Evolutionary conservation across 2,329 filamentous ascomycete genomes (phyloP), one percentile per base, ranked within the genome.

Genomic region (Neoarthrinium moseri): DNA sequence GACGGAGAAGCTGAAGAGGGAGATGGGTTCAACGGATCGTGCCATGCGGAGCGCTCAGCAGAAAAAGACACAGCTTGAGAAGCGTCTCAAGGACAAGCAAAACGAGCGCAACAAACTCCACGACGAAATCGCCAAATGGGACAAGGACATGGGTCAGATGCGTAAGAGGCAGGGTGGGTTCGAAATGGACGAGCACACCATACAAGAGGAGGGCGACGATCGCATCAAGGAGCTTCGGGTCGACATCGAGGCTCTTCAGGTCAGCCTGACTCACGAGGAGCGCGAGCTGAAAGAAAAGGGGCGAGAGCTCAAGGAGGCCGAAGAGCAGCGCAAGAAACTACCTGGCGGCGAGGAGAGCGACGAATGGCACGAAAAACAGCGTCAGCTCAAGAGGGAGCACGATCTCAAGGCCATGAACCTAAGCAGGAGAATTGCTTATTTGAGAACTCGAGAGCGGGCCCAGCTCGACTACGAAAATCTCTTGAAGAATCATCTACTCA

Each of bases 11-110:
- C 69, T 96, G 44, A 89, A 87, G 59, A 86, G 86, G 51, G 86
- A 92, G 60, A 84, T 95, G 43, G 85, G 89, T 43, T 82, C 81
- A 36, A 82, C 91, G 5, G 90, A 95, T 64, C 83, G 89, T 43
- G 77, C 88, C 53, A 96, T 95, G 72, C 83, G 90, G 38, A 79
- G 83, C 4, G 86, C 89, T 1, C 87, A 95, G 61, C 88, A 86
- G 52, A 86, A 87, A 49, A 88, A 86, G 56, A 77, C 80, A 1
- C 89, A 91, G 59, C 88, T 89, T 59, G 89, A 96, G 60, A 84
- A 84, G 56, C 58, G 78, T 7, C 61, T 91, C 42, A 81, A 80
- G 55, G 83, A 89, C 41, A 89, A 86, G 62, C 77, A 83, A 56
- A 74, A 76, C 13, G 86, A 90, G 60, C 77, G 83, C 44, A 71